These are phyloP conservation scores for Cucumis melo DNA, from an alignment of 306 rosid species.

Conservation along the genomic window DNA sequence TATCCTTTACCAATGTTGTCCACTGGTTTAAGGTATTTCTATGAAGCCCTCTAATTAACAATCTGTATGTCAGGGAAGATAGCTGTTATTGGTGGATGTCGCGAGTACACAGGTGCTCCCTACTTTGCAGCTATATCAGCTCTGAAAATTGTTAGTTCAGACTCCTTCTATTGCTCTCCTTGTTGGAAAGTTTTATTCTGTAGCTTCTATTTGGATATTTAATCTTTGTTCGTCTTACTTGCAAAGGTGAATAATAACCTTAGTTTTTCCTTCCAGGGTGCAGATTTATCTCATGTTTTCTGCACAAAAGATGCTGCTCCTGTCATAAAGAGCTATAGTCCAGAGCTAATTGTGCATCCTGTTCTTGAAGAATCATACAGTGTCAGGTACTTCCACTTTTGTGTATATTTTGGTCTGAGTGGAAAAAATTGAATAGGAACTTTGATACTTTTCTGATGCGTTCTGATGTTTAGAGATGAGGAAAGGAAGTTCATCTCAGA, in stretches of 20 bases:
- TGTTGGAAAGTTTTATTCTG: background rate
- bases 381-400: slow-evolving; percentile 33
- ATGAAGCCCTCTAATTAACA: background rate
- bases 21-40: background rate
- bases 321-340: slow-evolving; percentile 80
- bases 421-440: background rate
- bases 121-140: slow-evolving; percentile 95
- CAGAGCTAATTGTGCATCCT: slow-evolving; percentile 86
- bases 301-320: slow-evolving; percentile 89
- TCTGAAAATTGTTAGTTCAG: slow-evolving; percentile 52
- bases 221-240: background rate
- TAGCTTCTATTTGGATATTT: background rate
- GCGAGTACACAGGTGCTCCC: slow-evolving; percentile 98
- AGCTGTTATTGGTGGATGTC: slow-evolving; percentile 94
- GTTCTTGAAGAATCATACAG: slow-evolving; percentile 72
- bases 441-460: slow-evolving; percentile 3
- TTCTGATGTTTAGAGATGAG: slow-evolving; percentile 47
- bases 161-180: background rate
- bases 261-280: slow-evolving; percentile 42
- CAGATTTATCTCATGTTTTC: slow-evolving; percentile 89
- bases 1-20: background rate
- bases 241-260: background rate
- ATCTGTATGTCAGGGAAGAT: slow-evolving; percentile 53
- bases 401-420: background rate
- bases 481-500: slow-evolving; percentile 31